Evolutionary conservation across 495 filamentous ascomycete genomes (phyloP).

Genomic region (Cercophora newfieldiana): DNA sequence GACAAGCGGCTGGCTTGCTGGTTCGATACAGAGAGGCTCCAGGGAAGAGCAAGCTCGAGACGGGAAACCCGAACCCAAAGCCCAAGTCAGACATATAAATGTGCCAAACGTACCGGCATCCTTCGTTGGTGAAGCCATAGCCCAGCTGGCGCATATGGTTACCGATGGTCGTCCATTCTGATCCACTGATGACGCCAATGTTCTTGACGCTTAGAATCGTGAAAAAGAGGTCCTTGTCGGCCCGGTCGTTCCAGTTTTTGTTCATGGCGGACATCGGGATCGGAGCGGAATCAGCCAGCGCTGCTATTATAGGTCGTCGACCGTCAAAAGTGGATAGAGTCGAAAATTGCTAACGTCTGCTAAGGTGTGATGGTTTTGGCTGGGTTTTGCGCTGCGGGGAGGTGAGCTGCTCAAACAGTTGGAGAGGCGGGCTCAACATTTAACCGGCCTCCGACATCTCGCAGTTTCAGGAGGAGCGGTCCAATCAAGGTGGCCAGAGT

Average conservation of each 20-base stretch:
- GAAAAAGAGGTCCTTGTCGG: constrained; percentile 56
- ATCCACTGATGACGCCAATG: constrained; percentile 54
- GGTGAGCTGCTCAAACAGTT: constrained; percentile 27
- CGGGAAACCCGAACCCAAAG: background rate
- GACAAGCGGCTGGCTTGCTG: no score
- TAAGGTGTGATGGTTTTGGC: constrained; percentile 31
- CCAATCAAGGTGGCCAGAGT: background rate
- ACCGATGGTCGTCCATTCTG: constrained; percentile 54
- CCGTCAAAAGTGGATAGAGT: constrained; percentile 22
- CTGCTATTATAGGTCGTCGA: background rate
- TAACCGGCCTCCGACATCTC: constrained; percentile 18
- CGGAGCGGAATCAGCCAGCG: background rate
- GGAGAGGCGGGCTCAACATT: constrained; percentile 26
- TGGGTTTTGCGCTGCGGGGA: constrained; percentile 13
- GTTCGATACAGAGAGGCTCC: background rate
- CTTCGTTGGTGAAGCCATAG: constrained; percentile 56
- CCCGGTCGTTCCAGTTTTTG: constrained; percentile 56
- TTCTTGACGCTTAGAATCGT: constrained; percentile 56
- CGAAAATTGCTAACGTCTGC: constrained; percentile 40
- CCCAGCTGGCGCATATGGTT: constrained; percentile 51
- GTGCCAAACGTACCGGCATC: constrained; percentile 49
- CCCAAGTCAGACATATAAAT: background rate
- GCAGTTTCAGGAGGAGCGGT: background rate
- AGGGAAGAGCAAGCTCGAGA: background rate
- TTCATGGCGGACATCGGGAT: constrained; percentile 37